Conservation (phyloP, 1,284 basidiomycete species). For the Xerocomus subilludens region DNA sequence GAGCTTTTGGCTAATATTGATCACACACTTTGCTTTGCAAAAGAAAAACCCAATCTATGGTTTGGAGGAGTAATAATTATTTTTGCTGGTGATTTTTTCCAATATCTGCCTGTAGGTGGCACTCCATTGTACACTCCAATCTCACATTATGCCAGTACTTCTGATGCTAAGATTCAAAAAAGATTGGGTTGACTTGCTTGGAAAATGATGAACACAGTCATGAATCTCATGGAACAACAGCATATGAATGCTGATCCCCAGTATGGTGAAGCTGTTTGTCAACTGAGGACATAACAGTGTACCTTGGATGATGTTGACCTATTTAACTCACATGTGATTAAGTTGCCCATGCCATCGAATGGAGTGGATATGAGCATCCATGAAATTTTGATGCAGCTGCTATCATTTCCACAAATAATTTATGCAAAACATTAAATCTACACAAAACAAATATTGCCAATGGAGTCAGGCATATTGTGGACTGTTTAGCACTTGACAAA, state of each 20-base stretch:
- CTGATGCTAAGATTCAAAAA: constrained; percentile 33
- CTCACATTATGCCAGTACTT: constrained; percentile 5
- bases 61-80: constrained; percentile 28
- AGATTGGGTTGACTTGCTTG: constrained; percentile 49
- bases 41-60: constrained; percentile 18
- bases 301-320: constrained; percentile 46
- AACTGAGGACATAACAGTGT: constrained; percentile 41
- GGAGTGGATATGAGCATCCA: neutral
- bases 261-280: constrained; percentile 44
- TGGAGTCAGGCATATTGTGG: too few relatives aligned
- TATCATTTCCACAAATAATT: too few relatives aligned
- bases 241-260: constrained; percentile 48
- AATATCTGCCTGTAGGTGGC: constrained; percentile 44
- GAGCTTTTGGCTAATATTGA: constrained; percentile 32
- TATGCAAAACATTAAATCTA: too few relatives aligned
- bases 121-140: constrained; percentile 46
- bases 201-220: constrained; percentile 44
- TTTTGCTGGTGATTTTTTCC: constrained; percentile 38
- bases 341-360: neutral
- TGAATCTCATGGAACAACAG: constrained; percentile 50
- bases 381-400: too few relatives aligned
- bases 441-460: too few relatives aligned
- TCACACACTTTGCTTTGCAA: constrained; percentile 35
- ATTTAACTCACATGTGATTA: constrained; percentile 47
- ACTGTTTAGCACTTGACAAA: too few relatives aligned